These are phyloP conservation scores for Bretziella fagacearum DNA, from an alignment of 2,329 filamentous ascomycete species.

Conservation along the genomic window DNA sequence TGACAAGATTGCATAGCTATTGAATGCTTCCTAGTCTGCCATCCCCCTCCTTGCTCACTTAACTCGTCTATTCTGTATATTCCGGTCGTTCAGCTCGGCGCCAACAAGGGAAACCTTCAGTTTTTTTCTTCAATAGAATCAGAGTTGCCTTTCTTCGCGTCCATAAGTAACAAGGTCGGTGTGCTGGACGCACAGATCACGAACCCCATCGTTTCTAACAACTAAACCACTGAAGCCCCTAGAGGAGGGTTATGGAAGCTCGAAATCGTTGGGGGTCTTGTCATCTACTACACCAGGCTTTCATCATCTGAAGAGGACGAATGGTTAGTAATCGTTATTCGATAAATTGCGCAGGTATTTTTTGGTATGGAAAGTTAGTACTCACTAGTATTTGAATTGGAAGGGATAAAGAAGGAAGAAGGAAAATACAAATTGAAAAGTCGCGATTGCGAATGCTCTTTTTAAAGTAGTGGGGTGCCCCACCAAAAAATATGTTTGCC, in stretches of 20 bases:
- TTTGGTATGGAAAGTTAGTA: conserved; percentile 20
- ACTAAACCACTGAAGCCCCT: conserved; percentile 77
- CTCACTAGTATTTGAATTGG: conserved; percentile 97
- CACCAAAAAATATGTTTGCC: conserved; percentile 2
- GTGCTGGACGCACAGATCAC: conserved; percentile 99
- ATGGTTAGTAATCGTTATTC: conserved; percentile 20
- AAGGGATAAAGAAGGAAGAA: conserved; percentile 63
- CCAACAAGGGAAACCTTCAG: neutral
- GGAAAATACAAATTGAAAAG: conserved; percentile 24
- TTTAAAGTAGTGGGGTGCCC: conserved; percentile 6
- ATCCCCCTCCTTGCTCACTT: too few species aligned
- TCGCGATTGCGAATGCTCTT: conserved; percentile 3
- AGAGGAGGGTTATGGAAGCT: conserved; percentile 66
- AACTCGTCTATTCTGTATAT: too few species aligned
- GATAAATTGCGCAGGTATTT: too few species aligned
- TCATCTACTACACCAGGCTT: conserved; percentile 97
- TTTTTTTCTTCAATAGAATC: conserved; percentile 35
- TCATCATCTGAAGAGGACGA: conserved; percentile 70
- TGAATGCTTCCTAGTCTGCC: too few species aligned
- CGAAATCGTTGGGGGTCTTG: conserved; percentile 43
- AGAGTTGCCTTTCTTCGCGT: conserved; percentile 97
- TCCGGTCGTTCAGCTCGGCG: neutral
- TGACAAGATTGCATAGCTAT: too few species aligned
- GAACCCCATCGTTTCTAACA: conserved; percentile 48
- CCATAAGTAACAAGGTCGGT: conserved; percentile 94